Conservation (phyloP, 1,284 basidiomycete genomes). For the Malassezia furfur region DNA sequence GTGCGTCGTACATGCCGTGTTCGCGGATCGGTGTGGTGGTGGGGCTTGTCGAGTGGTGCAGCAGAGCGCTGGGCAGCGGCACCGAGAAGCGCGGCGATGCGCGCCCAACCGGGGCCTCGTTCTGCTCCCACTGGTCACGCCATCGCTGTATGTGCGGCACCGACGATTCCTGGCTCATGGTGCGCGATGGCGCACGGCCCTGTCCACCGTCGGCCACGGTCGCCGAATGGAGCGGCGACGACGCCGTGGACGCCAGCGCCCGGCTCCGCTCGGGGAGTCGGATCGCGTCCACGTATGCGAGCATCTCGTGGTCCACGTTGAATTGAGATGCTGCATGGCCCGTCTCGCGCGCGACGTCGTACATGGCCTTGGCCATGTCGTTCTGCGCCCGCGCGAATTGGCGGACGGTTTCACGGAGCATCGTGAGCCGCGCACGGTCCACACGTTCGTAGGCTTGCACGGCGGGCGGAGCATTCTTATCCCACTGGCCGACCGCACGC, state of each 20-base stretch:
- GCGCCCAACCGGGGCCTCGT: not conserved
- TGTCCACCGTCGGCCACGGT: not conserved
- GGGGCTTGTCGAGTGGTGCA: not conserved
- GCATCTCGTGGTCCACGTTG: conserved; percentile 36
- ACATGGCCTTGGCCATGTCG: conserved; percentile 33
- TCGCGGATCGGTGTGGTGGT: no score
- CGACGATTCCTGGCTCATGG: no score
- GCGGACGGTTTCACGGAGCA: conserved; percentile 37
- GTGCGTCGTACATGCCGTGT: no score
- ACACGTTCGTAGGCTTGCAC: conserved; percentile 39
- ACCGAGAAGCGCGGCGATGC: not conserved
- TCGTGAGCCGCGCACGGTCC: conserved; percentile 34
- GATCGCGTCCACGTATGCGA: conserved; percentile 20
- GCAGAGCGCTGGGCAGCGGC: not conserved
- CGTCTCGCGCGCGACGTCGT: conserved; percentile 36
- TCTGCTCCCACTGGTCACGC: not conserved
- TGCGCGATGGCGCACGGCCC: not conserved
- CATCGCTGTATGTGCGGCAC: no score
- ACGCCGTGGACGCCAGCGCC: conserved; percentile 5
- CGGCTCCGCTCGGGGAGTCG: not conserved
- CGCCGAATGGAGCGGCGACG: not conserved
- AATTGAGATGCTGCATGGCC: conserved; percentile 34
- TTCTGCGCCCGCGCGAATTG: conserved; percentile 37
- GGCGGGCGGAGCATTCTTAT: conserved; percentile 29
- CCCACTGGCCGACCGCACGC: conserved; percentile 31